phyloP scores from a whole-genome alignment of 2,329 filamentous ascomycete species.

The Monilinia vaccinii-corymbosi region DNA sequence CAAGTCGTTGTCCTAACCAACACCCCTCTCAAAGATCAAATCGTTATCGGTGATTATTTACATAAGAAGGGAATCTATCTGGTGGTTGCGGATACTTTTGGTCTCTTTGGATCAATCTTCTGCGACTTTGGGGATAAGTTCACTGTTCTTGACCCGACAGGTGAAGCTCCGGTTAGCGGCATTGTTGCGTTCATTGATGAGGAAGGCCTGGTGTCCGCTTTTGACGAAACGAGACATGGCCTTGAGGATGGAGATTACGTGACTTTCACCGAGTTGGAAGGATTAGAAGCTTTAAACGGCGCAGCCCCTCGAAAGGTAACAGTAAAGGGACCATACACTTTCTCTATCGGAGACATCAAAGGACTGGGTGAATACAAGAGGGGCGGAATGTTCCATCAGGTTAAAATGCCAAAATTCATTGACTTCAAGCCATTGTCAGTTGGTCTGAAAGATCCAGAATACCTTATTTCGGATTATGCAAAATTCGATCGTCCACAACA shows the following conservation, averaged over 20 bases:
- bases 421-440: conserved; percentile 76
- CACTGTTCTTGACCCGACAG: conserved; percentile 79
- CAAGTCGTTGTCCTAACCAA: conserved; percentile 89
- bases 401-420: conserved; percentile 95
- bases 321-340: conserved; percentile 93
- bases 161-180: conserved; percentile 77
- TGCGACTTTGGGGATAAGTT: conserved; percentile 97
- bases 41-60: conserved; percentile 82
- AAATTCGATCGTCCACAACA: conserved; percentile 94
- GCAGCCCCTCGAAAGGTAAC: conserved; percentile 80
- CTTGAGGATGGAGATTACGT: conserved; percentile 95
- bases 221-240: conserved; percentile 91
- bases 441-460: conserved; percentile 78
- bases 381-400: conserved; percentile 85
- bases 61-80: conserved; percentile 90
- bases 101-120: conserved; percentile 91
- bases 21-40: conserved; percentile 70
- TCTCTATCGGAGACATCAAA: conserved; percentile 90
- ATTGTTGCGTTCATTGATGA: conserved; percentile 88
- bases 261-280: conserved; percentile 86
- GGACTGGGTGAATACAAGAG: conserved; percentile 78
- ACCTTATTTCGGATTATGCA: conserved; percentile 89
- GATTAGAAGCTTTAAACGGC: conserved; percentile 81
- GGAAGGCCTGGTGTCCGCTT: conserved; percentile 80
- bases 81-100: conserved; percentile 80